Percentiles rank a stretch among this genome's conserved stretches.
Conservation (phyloP, 345 rosid genomes). For the Carallia pectinifolia region DNA sequence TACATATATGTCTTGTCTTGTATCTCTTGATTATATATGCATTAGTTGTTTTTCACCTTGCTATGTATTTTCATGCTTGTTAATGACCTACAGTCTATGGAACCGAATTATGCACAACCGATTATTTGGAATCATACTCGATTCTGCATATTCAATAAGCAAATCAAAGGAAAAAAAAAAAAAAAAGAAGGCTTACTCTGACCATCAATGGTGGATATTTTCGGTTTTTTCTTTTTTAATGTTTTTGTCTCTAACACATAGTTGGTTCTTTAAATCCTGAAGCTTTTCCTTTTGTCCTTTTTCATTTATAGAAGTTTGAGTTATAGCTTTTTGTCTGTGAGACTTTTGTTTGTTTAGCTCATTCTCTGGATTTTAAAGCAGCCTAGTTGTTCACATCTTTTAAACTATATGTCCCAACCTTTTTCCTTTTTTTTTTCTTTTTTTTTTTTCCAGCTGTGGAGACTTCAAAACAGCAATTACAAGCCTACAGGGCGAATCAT, state of each 20-base stretch:
- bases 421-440: neutral
- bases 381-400: neutral
- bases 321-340: slow-evolving; percentile 25
- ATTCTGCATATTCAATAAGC: too few relatives aligned
- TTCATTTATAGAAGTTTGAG: slow-evolving; percentile 41
- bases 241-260: neutral
- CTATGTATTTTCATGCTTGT: too few relatives aligned
- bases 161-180: too few relatives aligned
- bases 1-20: too few relatives aligned
- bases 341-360: slow-evolving; percentile 16
- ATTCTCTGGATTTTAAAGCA: slow-evolving; percentile 27
- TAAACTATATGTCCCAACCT: neutral
- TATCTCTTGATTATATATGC: too few relatives aligned
- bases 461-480: slow-evolving; percentile 77
- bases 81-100: too few relatives aligned
- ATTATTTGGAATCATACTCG: too few relatives aligned
- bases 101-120: too few relatives aligned
- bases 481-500: slow-evolving; percentile 58
- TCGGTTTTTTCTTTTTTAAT: slow-evolving; percentile 6
- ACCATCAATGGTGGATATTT: slow-evolving; percentile 23
- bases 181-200: neutral
- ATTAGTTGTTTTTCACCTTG: too few relatives aligned
- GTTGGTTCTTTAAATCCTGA: neutral
- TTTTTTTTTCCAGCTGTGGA: slow-evolving; percentile 61
- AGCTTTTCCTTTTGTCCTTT: slow-evolving; percentile 27